Conservation (phyloP, 352 stramenopile species). For the Aphanomyces astaci region DNA sequence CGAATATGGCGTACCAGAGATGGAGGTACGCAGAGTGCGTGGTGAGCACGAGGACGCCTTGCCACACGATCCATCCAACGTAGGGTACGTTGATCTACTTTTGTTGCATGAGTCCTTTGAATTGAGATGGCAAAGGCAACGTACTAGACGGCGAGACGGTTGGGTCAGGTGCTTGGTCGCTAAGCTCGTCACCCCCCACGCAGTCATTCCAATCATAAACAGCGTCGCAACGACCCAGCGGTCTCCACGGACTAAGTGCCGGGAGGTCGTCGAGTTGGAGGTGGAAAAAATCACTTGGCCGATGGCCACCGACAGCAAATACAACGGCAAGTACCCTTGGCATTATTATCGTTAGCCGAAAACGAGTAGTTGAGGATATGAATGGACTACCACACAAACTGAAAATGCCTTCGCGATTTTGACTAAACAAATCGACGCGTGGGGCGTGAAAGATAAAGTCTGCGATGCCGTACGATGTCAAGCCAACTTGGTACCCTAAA, state of each 20-base stretch:
- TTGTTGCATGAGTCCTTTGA: no score
- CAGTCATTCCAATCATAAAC: conserved; percentile 33
- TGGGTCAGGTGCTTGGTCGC: conserved; percentile 42
- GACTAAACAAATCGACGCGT: conserved; percentile 70
- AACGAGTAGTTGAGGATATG: no score
- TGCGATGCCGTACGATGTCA: conserved; percentile 60
- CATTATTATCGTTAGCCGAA: no score
- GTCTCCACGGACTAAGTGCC: conserved; percentile 21
- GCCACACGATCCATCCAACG: conserved; percentile 63
- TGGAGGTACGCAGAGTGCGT: conserved; percentile 50
- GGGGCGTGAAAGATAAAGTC: conserved; percentile 69
- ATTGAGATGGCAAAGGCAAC: not conserved
- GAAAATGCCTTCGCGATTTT: conserved; percentile 94
- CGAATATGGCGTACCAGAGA: not conserved
- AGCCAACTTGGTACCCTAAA: conserved; percentile 74
- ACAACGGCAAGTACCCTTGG: conserved; percentile 90
- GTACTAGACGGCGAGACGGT: conserved; percentile 66
- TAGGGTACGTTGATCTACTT: conserved; percentile 76
- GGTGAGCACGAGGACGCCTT: conserved; percentile 49
- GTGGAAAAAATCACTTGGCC: conserved; percentile 60
- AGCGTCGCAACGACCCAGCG: conserved; percentile 47
- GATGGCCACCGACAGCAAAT: conserved; percentile 62
- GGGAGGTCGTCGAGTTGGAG: conserved; percentile 39
- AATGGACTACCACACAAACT: conserved; percentile 61
- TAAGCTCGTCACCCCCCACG: conserved; percentile 54